Evolutionary conservation across 2,329 filamentous ascomycete genomes (phyloP), one percentile per base, ranked within the genome.

Genomic region (Xenoacremonium recifei): DNA sequence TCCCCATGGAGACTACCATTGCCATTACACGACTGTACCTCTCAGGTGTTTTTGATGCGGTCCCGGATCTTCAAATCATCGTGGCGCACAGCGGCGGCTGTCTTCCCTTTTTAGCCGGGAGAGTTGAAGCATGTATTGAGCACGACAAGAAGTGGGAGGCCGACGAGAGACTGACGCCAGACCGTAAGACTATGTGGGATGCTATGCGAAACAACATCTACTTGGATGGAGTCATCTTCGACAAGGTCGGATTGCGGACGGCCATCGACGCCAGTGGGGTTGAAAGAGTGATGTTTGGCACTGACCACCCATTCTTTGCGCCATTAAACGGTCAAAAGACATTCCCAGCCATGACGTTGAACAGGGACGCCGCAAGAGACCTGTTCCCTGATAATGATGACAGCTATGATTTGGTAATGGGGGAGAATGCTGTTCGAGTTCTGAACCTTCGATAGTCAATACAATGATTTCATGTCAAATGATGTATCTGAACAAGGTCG

Each of bases 1-100:
- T 96, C 61, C 90, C 91, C 0, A 79, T 96, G 52, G 91, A 96
- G 67, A 96, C 91, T 1, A 96, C 91, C 2, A 92, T 96, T 54
- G 89, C 90, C 0, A 84, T 96, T 3, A 82, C 87, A 4, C 76
- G 91, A 35, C 95, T 96, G 89, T 83, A 89, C 40, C 71, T 96
- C n/a, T 80, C 85, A 0, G 87, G 89, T 0, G 86, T 95, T 0
- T 96, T 93, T 64, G 89, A 95, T 62, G 74, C 79, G 9, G 85
- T 89, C 34, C 78, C 77, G 0, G 69, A 72, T 7, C 66, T 96
- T 47, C 75, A 80, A 17, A 82, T 96, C 58, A 72, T 96, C 40
- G 72, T 96, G 4, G 91, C 91, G 1, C 91, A 96, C 66, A 90
- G 87, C 18, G 91, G 91, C 2, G 91, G 91, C 3, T 92, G 90